Percentiles rank a stretch among this genome's conserved stretches.
Conservation (phyloP, 1,284 basidiomycete species). For the Ganoderma lucidum region DNA sequence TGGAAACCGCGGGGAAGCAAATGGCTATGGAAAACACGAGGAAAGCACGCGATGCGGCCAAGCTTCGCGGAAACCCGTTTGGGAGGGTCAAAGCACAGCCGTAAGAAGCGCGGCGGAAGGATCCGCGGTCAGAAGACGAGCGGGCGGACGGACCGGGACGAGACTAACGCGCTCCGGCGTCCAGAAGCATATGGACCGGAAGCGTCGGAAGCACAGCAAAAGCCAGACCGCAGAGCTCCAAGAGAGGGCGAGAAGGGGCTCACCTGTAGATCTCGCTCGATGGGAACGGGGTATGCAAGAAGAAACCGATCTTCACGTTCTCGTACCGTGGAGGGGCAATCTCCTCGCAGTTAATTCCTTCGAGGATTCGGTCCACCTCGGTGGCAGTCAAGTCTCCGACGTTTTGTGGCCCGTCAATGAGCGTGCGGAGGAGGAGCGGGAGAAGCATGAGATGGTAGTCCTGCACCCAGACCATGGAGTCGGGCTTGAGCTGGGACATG, state of each 20-base stretch:
- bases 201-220: constrained; percentile 13
- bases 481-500: constrained; percentile 76
- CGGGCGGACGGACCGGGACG: constrained; percentile 21
- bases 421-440: constrained; percentile 90
- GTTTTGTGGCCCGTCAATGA: constrained; percentile 78
- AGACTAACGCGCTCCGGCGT: constrained; percentile 16
- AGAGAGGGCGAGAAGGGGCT: constrained; percentile 37
- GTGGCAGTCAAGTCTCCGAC: constrained; percentile 69
- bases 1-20: background rate
- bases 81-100: background rate
- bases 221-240: constrained; percentile 3
- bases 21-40: background rate
- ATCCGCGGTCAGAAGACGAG: constrained; percentile 23
- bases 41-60: constrained; percentile 14
- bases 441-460: constrained; percentile 99
- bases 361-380: constrained; percentile 80
- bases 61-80: constrained; percentile 18
- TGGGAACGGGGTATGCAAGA: constrained; percentile 98
- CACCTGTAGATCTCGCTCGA: constrained; percentile 98
- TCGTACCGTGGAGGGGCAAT: constrained; percentile 51
- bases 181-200: constrained; percentile 15
- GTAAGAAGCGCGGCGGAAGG: constrained; percentile 11
- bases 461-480: constrained; percentile 99
- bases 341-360: constrained; percentile 74
- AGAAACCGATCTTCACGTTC: constrained; percentile 94